Base-by-base conservation (phyloP, 2,329 filamentous ascomycete species). In the Fusarium solani-melongenae region DNA sequence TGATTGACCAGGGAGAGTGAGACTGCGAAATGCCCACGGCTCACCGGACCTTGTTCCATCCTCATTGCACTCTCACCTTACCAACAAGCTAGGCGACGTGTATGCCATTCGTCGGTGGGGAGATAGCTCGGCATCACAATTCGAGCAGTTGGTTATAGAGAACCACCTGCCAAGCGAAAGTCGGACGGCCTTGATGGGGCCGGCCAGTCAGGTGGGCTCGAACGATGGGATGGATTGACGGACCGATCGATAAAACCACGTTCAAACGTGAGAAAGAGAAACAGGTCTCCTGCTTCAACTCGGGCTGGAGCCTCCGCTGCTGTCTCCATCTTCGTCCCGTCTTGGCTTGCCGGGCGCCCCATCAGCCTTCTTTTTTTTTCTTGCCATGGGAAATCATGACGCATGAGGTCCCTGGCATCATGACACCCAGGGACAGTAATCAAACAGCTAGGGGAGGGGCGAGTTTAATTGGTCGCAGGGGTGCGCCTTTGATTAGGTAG, bases 141-240 rank as follows among this genome's bases (percentile, higher is more conserved):
- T 34, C 51, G 10, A 39, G 27, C 38, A 22, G 20, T 22, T 39
- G 24, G 36, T 24, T 24, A 56, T 36, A 22, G 46, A 59, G 51
- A 66, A 44, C 64, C 68, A 61, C 64, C 59, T 27, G 61, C 39
- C 17, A 38, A 46, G 36, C 62, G 31, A 72, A 66, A 55, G 71
- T 69, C 64, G 62, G 71, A 72, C 60, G 62, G 64, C 59, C 29
- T 59, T 66, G 53, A 72, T 68, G 71, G 71, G 63, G 27, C 62
- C 65, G 71, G 39, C 27, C 67, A 56, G 49, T 46, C 58, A 44
- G 58, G 68, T 51, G 41, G 70, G 61, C 71, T 74, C 68, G 71
- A 69, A 73, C 71, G 62, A 72, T 74, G 53, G 41, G 58, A 62
- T 70, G 66, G 65, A 59, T 75, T 61, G 66, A 69, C 71, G 71